A percentile compares a stretch with the other conserved stretches of the same genome.
Evolutionary conservation across 345 rosid genomes (phyloP).

Genomic region (Hirschfeldia incana): DNA sequence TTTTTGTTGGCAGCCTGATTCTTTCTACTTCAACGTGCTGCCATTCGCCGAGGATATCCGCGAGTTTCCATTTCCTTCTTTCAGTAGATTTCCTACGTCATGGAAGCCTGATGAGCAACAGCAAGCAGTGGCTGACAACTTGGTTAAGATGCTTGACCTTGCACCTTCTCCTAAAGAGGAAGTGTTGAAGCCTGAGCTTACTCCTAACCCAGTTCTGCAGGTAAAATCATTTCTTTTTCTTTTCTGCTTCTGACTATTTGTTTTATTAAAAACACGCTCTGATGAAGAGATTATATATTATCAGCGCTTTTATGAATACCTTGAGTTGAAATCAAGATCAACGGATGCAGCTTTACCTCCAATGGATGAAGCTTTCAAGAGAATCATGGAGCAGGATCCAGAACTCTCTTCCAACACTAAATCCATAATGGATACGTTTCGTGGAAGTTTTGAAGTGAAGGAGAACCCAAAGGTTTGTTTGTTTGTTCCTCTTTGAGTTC

Average conservation of each 20-base stretch:
- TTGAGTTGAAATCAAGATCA: constrained; percentile 76
- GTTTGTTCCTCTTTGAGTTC: background rate
- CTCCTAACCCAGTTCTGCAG: constrained; percentile 88
- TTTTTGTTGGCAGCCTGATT: constrained; percentile 66
- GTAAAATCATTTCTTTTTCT: constrained; percentile 36
- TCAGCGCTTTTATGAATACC: constrained; percentile 74
- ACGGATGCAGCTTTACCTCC: constrained; percentile 78
- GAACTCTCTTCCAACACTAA: constrained; percentile 56
- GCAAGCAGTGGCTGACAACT: constrained; percentile 76
- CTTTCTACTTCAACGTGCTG: constrained; percentile 80
- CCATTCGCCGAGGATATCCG: constrained; percentile 92
- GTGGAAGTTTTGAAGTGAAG: constrained; percentile 64
- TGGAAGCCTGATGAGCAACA: constrained; percentile 78
- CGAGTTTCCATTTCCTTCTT: constrained; percentile 87
- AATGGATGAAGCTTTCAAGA: constrained; percentile 70
- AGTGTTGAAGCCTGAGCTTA: constrained; percentile 66
- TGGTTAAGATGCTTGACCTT: constrained; percentile 85
- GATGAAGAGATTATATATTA: constrained; percentile 26
- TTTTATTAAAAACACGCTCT: constrained; percentile 26
- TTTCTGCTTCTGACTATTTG: constrained; percentile 12
- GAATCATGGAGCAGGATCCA: constrained; percentile 63
- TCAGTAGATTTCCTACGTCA: constrained; percentile 65
- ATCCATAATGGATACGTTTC: constrained; percentile 49
- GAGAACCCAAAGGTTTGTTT: constrained; percentile 74
- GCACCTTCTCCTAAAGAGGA: constrained; percentile 71